Conservation (phyloP, 2,329 filamentous ascomycete genomes). For the Arthroderma uncinatum region DNA sequence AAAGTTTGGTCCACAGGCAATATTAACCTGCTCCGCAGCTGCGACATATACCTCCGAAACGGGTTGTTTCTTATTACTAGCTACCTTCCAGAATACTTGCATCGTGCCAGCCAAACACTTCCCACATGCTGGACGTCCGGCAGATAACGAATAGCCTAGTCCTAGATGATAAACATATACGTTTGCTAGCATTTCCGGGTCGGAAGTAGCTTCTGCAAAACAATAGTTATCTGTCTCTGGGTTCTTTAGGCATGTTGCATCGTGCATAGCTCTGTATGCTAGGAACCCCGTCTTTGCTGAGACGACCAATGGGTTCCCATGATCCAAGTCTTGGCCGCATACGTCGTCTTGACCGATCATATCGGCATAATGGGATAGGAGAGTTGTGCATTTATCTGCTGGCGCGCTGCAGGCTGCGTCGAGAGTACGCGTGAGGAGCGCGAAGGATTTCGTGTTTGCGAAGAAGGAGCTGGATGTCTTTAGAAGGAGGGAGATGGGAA, state of each 20-base stretch:
- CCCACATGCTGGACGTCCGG: conserved; percentile 61
- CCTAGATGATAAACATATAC: conserved; percentile 78
- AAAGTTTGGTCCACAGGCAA: conserved; percentile 47
- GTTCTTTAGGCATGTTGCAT: conserved; percentile 67
- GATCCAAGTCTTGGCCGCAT: conserved; percentile 60
- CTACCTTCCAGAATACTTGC: conserved; percentile 62
- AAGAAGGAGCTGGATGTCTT: conserved; percentile 81
- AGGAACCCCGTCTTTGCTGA: conserved; percentile 65
- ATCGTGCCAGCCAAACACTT: conserved; percentile 69
- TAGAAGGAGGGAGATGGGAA: conserved; percentile 74
- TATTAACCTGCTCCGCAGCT: conserved; percentile 64
- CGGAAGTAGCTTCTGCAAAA: conserved; percentile 68
- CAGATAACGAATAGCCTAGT: conserved; percentile 60
- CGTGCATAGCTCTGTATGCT: conserved; percentile 67
- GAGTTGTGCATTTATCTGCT: conserved; percentile 50
- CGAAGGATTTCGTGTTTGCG: conserved; percentile 57
- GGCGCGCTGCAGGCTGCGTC: conserved; percentile 66
- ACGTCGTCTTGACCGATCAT: conserved; percentile 51
- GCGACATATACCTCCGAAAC: conserved; percentile 57
- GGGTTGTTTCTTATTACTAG: conserved; percentile 53
- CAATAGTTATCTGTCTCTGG: conserved; percentile 55
- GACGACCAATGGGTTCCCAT: conserved; percentile 57
- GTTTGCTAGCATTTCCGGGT: conserved; percentile 57
- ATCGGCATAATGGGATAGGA: conserved; percentile 54
- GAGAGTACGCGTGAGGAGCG: conserved; percentile 63